Base-by-base conservation (phyloP, 495 filamentous ascomycete genomes). In the Cercophora samala region DNA sequence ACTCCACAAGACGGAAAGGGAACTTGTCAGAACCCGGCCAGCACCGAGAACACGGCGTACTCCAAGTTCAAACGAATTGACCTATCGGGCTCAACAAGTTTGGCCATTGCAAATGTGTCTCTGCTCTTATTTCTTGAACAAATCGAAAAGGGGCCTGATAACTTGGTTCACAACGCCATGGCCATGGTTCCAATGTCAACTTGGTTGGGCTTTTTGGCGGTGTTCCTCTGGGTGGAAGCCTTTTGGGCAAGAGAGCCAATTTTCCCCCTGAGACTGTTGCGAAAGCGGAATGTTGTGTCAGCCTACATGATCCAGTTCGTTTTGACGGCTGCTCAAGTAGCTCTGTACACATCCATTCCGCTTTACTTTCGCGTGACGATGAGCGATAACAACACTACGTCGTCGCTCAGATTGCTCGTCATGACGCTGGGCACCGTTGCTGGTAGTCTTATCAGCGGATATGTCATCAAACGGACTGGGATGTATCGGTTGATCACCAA, bases 1-100 rank as follows among this genome's bases (percentile, higher is more conserved):
- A 5, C 60, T 3, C 8, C 53, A 1, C 32, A 42, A 42, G 60
- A 11, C 13, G 4, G 4, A 9, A 56, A 56, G 53, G 17, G 4
- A 17, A 18, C 22, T 4, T 25, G 37, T 0, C 6, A 26, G 3
- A 46, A 19, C 3, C 1, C 8, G 3, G 26, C 37, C n/a, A 17
- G 53, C n/a, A 21, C 37, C 29, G 24, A 37, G 2, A 6, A 51
- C n/a, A 21, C 42, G 18, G 42, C 23, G 0, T 56, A 18, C 37
- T 67, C 68, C 11, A 70, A 67, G 15, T 62, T 70, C 25, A 18
- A 11, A 5, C 63, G 68, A 37, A 67, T 70, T n/a, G 68, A 70
- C 61, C 67, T 70, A 18, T 25, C 68, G 19, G 68, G 68, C 19
- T 70, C 68, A 18, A 22, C 60, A 8, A 65, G 24, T 15, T 32